Percentiles rank a stretch among this genome's conserved stretches.
Conservation (phyloP, 345 rosid genomes). For the Populus tremula region DNA sequence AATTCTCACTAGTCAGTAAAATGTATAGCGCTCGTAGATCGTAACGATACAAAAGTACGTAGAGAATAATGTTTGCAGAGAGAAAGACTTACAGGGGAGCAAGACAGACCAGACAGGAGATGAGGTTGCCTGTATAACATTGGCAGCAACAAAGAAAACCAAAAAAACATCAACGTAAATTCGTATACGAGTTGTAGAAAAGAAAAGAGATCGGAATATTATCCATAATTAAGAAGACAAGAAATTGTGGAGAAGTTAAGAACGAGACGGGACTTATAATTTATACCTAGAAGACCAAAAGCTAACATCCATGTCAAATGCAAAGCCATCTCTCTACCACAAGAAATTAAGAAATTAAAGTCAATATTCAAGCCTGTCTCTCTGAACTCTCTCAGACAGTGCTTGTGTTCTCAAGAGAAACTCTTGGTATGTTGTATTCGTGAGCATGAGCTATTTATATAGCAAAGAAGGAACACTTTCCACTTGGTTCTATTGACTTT, state of each 20-base stretch:
- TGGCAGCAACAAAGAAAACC: neutral
- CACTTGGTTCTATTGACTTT: neutral
- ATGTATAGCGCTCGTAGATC: too few species aligned
- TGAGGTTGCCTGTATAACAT: constrained; percentile 16
- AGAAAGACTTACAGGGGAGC: constrained; percentile 22
- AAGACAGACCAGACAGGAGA: constrained; percentile 29
- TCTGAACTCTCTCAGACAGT: too few species aligned
- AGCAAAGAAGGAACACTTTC: neutral
- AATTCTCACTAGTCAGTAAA: too few species aligned
- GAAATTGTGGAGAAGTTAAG: neutral
- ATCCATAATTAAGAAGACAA: neutral
- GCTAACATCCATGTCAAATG: constrained; percentile 12
- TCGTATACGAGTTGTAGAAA: neutral
- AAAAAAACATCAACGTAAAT: neutral
- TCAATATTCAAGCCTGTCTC: neutral
- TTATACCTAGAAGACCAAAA: constrained; percentile 30
- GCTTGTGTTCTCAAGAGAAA: constrained; percentile 5
- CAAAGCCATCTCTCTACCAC: constrained; percentile 7
- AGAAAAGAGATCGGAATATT: too few species aligned
- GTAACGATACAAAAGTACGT: too few species aligned
- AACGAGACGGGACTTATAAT: neutral
- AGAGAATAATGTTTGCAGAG: too few species aligned
- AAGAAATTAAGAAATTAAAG: too few species aligned
- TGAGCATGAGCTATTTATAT: too few species aligned
- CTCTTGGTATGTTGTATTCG: too few species aligned